A percentile compares a stretch with the other conserved stretches of the same genome.
phyloP scores from a whole-genome alignment of 2,329 filamentous ascomycete species.

The Botrytis cinerea region DNA sequence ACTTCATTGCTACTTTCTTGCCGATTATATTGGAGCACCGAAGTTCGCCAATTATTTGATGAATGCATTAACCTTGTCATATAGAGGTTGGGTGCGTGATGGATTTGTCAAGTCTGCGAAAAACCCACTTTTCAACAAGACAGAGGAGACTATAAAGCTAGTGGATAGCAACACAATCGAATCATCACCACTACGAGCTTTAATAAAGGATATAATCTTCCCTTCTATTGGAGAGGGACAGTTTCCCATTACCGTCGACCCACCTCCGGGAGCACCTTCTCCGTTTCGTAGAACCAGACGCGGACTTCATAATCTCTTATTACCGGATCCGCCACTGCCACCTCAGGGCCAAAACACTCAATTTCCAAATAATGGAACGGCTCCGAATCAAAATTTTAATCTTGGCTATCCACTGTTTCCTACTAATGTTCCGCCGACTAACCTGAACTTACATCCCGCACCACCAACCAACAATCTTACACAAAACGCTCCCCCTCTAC shows the following conservation, averaged over 20 bases:
- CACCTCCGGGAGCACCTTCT: neutral
- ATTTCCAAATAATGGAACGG: neutral
- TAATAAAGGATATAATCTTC: neutral
- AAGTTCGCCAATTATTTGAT: conserved; percentile 4
- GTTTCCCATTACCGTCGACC: neutral
- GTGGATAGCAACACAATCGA: neutral
- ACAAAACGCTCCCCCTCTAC: neutral
- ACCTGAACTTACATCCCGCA: neutral
- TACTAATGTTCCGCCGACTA: neutral
- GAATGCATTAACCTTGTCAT: neutral
- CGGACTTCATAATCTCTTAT: neutral
- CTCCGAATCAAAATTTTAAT: neutral
- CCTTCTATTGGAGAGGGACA: neutral
- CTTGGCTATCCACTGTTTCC: neutral
- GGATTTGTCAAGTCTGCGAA: neutral
- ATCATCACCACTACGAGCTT: neutral
- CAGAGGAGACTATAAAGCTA: neutral
- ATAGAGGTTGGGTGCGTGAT: neutral
- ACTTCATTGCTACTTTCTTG: conserved; percentile 1
- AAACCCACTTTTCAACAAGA: neutral
- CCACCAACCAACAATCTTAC: neutral
- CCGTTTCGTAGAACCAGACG: neutral
- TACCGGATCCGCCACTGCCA: neutral
- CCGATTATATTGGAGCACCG: conserved; percentile 1
- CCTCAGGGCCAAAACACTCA: neutral